phyloP scores from a whole-genome alignment of 495 filamentous ascomycete genomes.

The Penicillium verhagenii region DNA sequence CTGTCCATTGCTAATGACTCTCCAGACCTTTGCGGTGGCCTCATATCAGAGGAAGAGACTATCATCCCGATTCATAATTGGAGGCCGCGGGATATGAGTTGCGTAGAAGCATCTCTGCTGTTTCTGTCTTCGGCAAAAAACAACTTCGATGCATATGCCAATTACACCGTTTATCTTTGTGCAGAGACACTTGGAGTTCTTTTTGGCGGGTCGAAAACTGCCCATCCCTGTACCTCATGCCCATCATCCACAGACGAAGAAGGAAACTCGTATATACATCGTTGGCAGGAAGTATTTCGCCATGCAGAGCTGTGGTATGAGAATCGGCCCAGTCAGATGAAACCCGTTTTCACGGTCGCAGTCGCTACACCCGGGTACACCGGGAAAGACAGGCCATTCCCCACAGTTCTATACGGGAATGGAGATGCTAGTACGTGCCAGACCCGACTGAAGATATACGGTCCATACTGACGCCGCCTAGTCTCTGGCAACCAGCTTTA shows the following conservation, averaged over 20 bases:
- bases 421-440: conserved; percentile 35
- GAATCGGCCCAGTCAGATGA: conserved; percentile 40
- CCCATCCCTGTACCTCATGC: conserved; percentile 17
- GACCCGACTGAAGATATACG: neutral
- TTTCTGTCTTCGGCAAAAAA: conserved; percentile 28
- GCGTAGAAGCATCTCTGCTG: conserved; percentile 23
- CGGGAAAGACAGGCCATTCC: conserved; percentile 24
- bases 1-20: neutral
- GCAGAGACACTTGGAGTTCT: conserved; percentile 39
- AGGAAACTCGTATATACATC: conserved; percentile 21
- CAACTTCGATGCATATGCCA: conserved; percentile 37
- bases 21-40: conserved; percentile 41
- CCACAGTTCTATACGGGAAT: conserved; percentile 40
- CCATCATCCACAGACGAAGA: conserved; percentile 23
- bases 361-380: conserved; percentile 8
- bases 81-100: conserved; percentile 31
- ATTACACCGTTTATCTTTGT: conserved; percentile 46
- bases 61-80: conserved; percentile 33
- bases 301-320: conserved; percentile 40
- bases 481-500: conserved; percentile 47
- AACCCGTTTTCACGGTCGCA: conserved; percentile 28
- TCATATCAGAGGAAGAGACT: conserved; percentile 43
- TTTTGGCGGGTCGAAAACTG: conserved; percentile 18
- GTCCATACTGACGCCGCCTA: neutral
- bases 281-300: conserved; percentile 37